Evolutionary conservation across 345 rosid genomes (phyloP).

Genomic region (Eucalyptus polybractea): DNA sequence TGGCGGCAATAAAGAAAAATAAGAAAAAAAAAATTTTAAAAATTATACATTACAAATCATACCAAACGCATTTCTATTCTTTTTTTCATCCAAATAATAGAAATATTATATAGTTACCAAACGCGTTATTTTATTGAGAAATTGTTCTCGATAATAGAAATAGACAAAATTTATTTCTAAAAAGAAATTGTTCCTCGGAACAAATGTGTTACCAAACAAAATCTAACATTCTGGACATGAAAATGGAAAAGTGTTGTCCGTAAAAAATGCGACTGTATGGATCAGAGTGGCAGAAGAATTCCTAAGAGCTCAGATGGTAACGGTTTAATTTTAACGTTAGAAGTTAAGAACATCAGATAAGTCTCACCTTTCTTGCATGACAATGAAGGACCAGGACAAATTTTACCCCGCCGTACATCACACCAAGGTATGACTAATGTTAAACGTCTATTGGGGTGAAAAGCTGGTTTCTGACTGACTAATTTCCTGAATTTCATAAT

Average conservation of each 20-base stretch:
- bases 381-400: not conserved
- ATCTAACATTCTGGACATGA: not conserved
- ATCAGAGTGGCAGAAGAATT: not conserved
- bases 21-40: too few species aligned
- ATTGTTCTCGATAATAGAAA: too few species aligned
- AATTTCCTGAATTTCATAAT: not conserved
- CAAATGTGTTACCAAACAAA: too few species aligned
- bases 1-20: too few species aligned
- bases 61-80: too few species aligned
- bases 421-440: not conserved
- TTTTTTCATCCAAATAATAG: too few species aligned
- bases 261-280: not conserved
- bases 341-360: not conserved
- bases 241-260: not conserved
- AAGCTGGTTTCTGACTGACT: not conserved
- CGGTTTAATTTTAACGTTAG: not conserved
- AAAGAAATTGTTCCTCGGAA: fast-evolving
- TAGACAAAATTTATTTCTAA: fast-evolving
- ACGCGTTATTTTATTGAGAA: too few species aligned
- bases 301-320: not conserved
- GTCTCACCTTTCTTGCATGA: not conserved
- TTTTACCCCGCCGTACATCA: not conserved
- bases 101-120: too few species aligned
- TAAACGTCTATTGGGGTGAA: not conserved
- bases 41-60: too few species aligned